Evolutionary conservation across 345 rosid genomes (phyloP).

Genomic region (Aquilaria yunnanensis): DNA sequence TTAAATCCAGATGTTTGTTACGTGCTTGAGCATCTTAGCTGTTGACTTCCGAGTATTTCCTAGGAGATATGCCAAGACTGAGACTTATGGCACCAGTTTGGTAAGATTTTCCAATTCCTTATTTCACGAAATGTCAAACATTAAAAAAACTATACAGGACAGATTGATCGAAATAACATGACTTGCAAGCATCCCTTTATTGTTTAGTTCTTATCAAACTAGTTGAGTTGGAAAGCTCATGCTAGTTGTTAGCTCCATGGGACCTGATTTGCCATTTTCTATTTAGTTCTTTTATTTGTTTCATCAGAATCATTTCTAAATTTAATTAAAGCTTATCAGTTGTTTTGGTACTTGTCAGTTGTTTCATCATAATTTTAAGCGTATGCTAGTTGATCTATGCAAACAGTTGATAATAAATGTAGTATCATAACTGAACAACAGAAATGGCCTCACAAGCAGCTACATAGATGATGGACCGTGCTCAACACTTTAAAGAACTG

Average conservation of each 20-base stretch:
- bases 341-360: not conserved
- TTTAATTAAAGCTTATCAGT: not conserved
- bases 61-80: conserved; percentile 79
- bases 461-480: too few species aligned
- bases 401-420: too few species aligned
- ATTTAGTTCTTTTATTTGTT: not conserved
- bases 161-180: too few species aligned
- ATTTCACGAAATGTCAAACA: not conserved
- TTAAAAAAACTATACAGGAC: not conserved
- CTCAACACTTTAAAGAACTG: too few species aligned
- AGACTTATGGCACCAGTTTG: conserved; percentile 80
- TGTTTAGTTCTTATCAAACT: not conserved
- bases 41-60: conserved; percentile 92
- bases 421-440: too few species aligned
- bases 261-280: not conserved
- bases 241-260: not conserved
- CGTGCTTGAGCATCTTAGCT: conserved; percentile 86
- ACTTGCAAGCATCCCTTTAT: not conserved
- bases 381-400: too few species aligned
- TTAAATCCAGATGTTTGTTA: conserved; percentile 61
- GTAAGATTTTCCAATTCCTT: conserved; percentile 29
- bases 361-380: too few species aligned
- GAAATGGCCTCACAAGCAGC: too few species aligned
- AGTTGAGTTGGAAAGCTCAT: not conserved
- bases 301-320: too few species aligned